Base-by-base conservation (phyloP, 345 rosid genomes). In the Cardamine occulta region DNA sequence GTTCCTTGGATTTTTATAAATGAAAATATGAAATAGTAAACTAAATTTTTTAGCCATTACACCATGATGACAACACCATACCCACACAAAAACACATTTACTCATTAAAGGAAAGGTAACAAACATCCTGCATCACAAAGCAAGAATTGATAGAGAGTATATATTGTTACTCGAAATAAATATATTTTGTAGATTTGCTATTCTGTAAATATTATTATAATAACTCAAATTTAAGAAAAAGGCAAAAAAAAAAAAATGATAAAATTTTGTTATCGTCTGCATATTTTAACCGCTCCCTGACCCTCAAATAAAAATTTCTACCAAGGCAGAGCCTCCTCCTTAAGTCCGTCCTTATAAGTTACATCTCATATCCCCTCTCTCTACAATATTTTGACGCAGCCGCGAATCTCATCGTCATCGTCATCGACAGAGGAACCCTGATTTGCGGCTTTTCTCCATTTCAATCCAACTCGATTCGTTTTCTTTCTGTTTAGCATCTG, bases 371-470 rank as follows among this genome's bases (percentile, higher is more conserved):
- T 45, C 55, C 56, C 61, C 76, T 66, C 70, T 59, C 42, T 63
- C 64, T 68, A 66, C 13, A 75, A 60, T 71, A 60, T 59, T 10
- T 75, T 66, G 71, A 55, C 72, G 80, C 72, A 76, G 71, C 74
- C 61, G 71, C 83, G 79, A 80, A 80, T 76, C 83, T 76, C 83
- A 76, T 80, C 80, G 74, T 75, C 83, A 75, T 80, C 78, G 72
- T 54, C 74, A 45, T 45, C 49, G 19, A 45, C 67, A 2, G 34
- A 62, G 24, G 68, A 76, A 76, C 64, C 70, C 75, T 63, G 64
- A 53, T 71, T 66, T 39, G 56, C 70, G 70, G 72, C 73, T 49
- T 52, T 52, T 61, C 77, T 58, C 37, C 66, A 63, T 18, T 63
- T 39, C 39, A 42, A n/a, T 26, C 52, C 28, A 51, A 44, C 35